Conservation (phyloP, 1,139 yeast species). For the Hansenula lynferdii region DNA sequence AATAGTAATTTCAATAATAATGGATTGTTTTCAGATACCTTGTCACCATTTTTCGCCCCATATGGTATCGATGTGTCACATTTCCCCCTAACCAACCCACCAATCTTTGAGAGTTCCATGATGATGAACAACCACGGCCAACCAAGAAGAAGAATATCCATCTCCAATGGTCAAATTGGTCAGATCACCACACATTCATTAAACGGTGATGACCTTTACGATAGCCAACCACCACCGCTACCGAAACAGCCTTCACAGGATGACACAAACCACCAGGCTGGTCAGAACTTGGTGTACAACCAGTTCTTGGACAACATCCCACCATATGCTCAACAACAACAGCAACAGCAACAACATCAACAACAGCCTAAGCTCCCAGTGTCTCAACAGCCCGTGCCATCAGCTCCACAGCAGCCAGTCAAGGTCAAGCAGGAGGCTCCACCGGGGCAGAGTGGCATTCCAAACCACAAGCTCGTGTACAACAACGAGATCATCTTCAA, state of each 20-base stretch:
- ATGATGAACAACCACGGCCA: slow-evolving; percentile 37
- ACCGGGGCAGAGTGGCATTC: slow-evolving; percentile 26
- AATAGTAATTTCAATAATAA: slow-evolving; percentile 22
- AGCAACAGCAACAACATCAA: slow-evolving; percentile 7
- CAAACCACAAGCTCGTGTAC: slow-evolving; percentile 50
- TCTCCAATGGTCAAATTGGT: slow-evolving; percentile 77
- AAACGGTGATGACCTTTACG: slow-evolving; percentile 26
- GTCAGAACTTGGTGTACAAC: not conserved
- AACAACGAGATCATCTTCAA: slow-evolving; percentile 55
- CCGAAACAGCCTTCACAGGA: slow-evolving; percentile 18
- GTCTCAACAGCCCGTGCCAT: slow-evolving; percentile 1
- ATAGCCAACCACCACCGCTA: slow-evolving; percentile 29
- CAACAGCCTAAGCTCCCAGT: slow-evolving; percentile 1
- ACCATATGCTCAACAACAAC: slow-evolving; percentile 5
- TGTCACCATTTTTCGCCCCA: slow-evolving; percentile 33
- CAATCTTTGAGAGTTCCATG: slow-evolving; percentile 53
- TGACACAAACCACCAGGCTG: not conserved
- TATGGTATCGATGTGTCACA: slow-evolving; percentile 35
- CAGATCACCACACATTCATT: slow-evolving; percentile 38
- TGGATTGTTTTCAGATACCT: slow-evolving; percentile 29
- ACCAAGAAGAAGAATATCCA: slow-evolving; percentile 60
- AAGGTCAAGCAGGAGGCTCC: slow-evolving; percentile 3
- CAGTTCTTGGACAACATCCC: not conserved
- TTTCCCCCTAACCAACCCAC: slow-evolving; percentile 64
- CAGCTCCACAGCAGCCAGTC: slow-evolving; percentile 1